Conservation (phyloP, 1,284 basidiomycete genomes). For the Cryptococcus amylolentus region DNA sequence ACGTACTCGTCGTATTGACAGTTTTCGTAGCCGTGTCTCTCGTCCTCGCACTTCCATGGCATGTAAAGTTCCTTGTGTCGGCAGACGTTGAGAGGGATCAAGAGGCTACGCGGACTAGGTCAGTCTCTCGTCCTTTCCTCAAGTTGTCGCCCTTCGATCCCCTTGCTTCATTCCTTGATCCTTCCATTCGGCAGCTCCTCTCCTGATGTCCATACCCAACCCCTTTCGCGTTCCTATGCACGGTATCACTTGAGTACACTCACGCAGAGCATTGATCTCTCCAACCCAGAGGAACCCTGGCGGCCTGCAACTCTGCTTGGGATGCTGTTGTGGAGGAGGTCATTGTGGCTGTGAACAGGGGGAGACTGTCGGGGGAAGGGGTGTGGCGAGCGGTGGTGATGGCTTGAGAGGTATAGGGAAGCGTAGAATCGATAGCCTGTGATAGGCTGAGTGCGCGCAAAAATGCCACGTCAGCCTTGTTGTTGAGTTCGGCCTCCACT, state of each 20-base stretch:
- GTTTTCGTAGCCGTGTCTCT: slow-evolving; percentile 71
- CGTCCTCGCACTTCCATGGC: slow-evolving; percentile 79
- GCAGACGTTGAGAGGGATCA: slow-evolving; percentile 81
- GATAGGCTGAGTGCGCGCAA: no score
- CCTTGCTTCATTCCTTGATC: neutral
- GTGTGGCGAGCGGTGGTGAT: neutral
- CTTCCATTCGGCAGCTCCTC: neutral
- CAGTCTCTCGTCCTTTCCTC: neutral
- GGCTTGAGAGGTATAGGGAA: neutral
- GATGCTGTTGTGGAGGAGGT: slow-evolving; percentile 72
- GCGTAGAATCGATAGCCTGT: neutral
- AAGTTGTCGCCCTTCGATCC: neutral
- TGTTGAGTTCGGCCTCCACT: no score
- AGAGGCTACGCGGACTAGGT: slow-evolving; percentile 52
- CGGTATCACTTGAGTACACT: slow-evolving; percentile 44
- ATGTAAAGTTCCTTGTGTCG: slow-evolving; percentile 67
- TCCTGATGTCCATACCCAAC: neutral
- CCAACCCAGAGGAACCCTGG: slow-evolving; percentile 75
- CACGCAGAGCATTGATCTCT: slow-evolving; percentile 89
- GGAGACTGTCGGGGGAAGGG: neutral
- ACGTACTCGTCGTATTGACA: slow-evolving; percentile 88
- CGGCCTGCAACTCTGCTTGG: slow-evolving; percentile 72
- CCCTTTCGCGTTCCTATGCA: neutral
- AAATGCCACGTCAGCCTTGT: no score
- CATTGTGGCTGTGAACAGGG: slow-evolving; percentile 50